A percentile compares a stretch with the other conserved stretches of the same genome.
phyloP scores from a whole-genome alignment of 2,329 filamentous ascomycete species.

The Zopfia rhizophila region DNA sequence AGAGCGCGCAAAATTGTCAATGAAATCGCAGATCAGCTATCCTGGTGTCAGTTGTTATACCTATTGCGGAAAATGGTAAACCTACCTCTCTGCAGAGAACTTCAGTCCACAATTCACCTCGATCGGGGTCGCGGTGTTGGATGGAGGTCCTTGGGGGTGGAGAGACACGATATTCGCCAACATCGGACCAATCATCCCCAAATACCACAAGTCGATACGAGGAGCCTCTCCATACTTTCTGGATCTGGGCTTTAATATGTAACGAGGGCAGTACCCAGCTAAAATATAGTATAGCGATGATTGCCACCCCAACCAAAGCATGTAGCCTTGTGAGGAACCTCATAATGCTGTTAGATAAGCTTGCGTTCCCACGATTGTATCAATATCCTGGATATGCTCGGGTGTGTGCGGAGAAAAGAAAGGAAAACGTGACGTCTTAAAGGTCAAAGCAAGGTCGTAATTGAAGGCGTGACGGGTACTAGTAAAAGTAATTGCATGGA shows the following conservation, averaged over 20 bases:
- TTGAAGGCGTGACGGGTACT: slow-evolving; percentile 7
- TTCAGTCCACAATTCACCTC: slow-evolving; percentile 48
- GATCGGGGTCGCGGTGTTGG: slow-evolving; percentile 38
- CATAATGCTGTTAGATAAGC: too few species aligned
- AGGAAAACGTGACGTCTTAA: slow-evolving; percentile 1
- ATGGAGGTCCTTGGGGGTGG: slow-evolving; percentile 34
- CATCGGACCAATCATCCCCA: slow-evolving; percentile 53
- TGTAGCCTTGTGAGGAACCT: slow-evolving; percentile 45
- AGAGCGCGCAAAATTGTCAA: slow-evolving; percentile 52
- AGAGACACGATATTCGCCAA: slow-evolving; percentile 45
- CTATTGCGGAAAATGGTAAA: neutral
- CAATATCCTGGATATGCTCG: neutral
- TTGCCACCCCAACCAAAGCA: slow-evolving; percentile 32
- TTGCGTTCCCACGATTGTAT: slow-evolving; percentile 2
- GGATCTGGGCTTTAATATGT: slow-evolving; percentile 37
- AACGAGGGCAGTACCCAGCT: slow-evolving; percentile 41
- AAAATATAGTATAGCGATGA: slow-evolving; percentile 43
- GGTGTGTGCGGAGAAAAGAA: neutral
- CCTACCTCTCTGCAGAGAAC: slow-evolving; percentile 49
- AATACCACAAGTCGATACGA: slow-evolving; percentile 50
- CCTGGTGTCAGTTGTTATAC: slow-evolving; percentile 30
- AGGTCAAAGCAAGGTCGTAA: neutral
- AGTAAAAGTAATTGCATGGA: slow-evolving; percentile 5
- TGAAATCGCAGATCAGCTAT: slow-evolving; percentile 47
- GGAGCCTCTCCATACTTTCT: slow-evolving; percentile 40